Conservation (phyloP, 768 basidiomycete genomes). For the Strobilomyces echinocephalus region DNA sequence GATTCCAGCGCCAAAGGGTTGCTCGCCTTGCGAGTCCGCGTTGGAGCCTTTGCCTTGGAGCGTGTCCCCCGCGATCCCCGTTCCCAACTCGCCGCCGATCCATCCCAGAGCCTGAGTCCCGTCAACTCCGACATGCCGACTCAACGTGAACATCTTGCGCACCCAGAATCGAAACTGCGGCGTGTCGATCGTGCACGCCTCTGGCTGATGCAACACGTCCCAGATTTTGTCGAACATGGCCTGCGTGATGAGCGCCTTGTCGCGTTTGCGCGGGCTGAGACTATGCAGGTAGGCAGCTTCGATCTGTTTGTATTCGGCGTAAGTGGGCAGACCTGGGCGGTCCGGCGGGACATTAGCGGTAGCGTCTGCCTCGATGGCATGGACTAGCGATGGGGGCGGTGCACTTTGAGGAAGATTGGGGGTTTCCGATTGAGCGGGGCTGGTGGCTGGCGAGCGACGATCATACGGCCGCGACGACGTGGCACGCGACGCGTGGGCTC, state of each 20-base stretch:
- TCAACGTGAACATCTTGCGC: constrained; percentile 70
- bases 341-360: constrained; percentile 3
- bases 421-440: constrained; percentile 2
- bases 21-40: constrained; percentile 11
- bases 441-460: constrained; percentile 11
- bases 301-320: constrained; percentile 54
- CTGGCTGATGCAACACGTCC: constrained; percentile 56
- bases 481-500: constrained; percentile 8
- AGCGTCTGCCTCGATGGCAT: background rate
- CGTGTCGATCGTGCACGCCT: constrained; percentile 41
- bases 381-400: constrained; percentile 1
- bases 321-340: constrained; percentile 55
- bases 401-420: background rate
- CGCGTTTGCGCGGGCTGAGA: constrained; percentile 52
- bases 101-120: constrained; percentile 10
- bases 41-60: background rate
- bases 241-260: constrained; percentile 72
- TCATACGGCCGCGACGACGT: constrained; percentile 20
- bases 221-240: constrained; percentile 68
- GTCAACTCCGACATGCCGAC: constrained; percentile 20
- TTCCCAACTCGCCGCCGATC: constrained; percentile 9
- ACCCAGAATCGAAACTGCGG: constrained; percentile 82
- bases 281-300: constrained; percentile 54
- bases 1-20: constrained; percentile 8
- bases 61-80: background rate